A percentile compares a stretch with the other conserved stretches of the same genome.
Evolutionary conservation across 768 basidiomycete species (phyloP).

Genomic region (Krasilnikovozyma curviuscula): DNA sequence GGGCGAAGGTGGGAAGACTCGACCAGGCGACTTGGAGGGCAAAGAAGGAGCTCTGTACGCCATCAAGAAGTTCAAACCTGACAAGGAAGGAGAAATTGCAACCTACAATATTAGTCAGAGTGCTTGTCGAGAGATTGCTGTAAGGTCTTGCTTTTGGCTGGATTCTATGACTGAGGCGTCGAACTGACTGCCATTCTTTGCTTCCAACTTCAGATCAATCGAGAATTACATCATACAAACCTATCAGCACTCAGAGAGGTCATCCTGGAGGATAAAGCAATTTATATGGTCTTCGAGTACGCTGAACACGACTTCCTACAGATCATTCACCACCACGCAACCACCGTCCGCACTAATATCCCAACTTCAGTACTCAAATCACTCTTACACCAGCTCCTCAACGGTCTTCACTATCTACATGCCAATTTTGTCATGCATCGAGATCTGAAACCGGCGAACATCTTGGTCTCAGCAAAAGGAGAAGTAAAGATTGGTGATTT

Average conservation of each 20-base stretch:
- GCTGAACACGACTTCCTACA: constrained; percentile 98
- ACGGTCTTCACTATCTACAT: constrained; percentile 87
- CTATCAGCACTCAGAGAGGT: constrained; percentile 81
- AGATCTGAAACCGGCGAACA: constrained; percentile 95
- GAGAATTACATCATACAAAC: constrained; percentile 78
- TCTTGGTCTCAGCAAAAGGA: constrained; percentile 73
- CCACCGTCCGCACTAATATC: constrained; percentile 61
- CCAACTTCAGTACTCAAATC: constrained; percentile 68
- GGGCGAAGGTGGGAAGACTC: too few species aligned
- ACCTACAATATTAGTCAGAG: constrained; percentile 97
- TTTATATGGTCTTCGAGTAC: constrained; percentile 98
- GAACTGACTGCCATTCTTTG: background rate
- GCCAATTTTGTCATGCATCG: constrained; percentile 87
- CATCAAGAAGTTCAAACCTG: constrained; percentile 99
- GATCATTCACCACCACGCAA: constrained; percentile 96
- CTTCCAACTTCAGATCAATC: constrained; percentile 43
- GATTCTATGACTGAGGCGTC: too few species aligned
- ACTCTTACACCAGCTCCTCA: constrained; percentile 78
- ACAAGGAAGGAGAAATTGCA: constrained; percentile 90
- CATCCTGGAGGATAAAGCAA: constrained; percentile 91
- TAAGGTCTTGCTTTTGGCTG: constrained; percentile 32
- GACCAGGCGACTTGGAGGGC: constrained; percentile 41
- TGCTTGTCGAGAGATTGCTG: constrained; percentile 89
- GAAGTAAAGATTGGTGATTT: constrained; percentile 97
- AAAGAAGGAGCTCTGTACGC: constrained; percentile 55